A percentile compares a stretch with the other conserved stretches of the same genome.
Conservation (phyloP, 805 yeast species). For the Pichia nakasei region DNA sequence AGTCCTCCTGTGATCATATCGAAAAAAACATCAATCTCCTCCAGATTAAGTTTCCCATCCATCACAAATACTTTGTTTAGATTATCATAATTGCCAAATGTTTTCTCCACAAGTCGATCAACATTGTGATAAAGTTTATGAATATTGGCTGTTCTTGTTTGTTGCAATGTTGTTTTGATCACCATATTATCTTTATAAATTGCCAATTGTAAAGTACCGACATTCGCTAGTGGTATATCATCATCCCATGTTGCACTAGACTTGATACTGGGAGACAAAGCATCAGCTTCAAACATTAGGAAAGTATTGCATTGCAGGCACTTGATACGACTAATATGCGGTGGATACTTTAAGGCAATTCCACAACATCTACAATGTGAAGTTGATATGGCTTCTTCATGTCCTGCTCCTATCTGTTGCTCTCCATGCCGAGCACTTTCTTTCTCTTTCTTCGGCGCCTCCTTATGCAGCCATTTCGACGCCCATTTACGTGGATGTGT, state of each 20-base stretch:
- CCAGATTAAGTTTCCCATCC: too few species aligned
- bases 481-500: too few species aligned
- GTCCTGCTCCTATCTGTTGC: too few species aligned
- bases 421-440: too few species aligned
- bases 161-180: background rate
- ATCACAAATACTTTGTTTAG: too few species aligned
- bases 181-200: background rate
- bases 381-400: background rate
- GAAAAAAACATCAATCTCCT: too few species aligned
- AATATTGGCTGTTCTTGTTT: background rate
- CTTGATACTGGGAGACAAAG: background rate
- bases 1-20: conserved; percentile 39
- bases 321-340: conserved; percentile 7
- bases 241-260: too few species aligned
- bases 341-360: conserved; percentile 10
- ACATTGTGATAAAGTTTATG: conserved; percentile 36
- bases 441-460: too few species aligned
- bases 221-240: background rate
- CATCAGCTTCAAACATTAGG: background rate
- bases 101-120: conserved; percentile 34
- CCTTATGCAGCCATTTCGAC: too few species aligned
- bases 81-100: conserved; percentile 39
- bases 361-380: conserved; percentile 14
- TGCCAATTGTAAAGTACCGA: background rate
- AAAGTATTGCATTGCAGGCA: conserved; percentile 14